These are phyloP conservation scores for Noccaea caerulescens DNA, from an alignment of 345 rosid species.

Conservation along the genomic window DNA sequence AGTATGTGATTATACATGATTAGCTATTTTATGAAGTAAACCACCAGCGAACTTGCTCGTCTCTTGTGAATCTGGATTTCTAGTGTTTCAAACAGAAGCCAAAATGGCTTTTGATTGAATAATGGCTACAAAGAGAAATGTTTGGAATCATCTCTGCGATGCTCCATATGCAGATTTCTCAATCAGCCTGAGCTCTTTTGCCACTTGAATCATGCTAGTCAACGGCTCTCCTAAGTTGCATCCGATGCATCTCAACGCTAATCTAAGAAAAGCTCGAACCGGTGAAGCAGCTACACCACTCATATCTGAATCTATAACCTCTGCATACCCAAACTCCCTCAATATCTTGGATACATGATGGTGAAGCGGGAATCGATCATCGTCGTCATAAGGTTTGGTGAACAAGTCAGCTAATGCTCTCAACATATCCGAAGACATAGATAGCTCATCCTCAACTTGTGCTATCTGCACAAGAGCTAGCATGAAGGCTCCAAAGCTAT, in stretches of 20 bases:
- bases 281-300: constrained; percentile 22
- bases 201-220: constrained; percentile 34
- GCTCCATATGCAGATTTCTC: constrained; percentile 18
- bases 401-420: constrained; percentile 36
- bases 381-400: constrained; percentile 25
- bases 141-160: constrained; percentile 2
- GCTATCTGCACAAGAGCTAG: constrained; percentile 34
- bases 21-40: background rate
- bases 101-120: background rate
- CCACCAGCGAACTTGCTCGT: background rate
- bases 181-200: constrained; percentile 23
- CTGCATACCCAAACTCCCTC: constrained; percentile 32
- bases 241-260: constrained; percentile 36
- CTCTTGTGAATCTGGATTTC: background rate
- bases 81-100: background rate
- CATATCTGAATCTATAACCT: constrained; percentile 18
- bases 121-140: background rate
- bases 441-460: constrained; percentile 32
- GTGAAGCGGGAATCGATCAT: constrained; percentile 29
- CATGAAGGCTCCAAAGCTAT: constrained; percentile 41
- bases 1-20: no score
- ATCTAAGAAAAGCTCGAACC: constrained; percentile 18
- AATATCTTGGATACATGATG: constrained; percentile 28
- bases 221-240: constrained; percentile 29
- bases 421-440: constrained; percentile 26